Percentiles rank a stretch among this genome's conserved stretches.
Conservation (phyloP, 495 filamentous ascomycete genomes). For the Mycothermus thermophilus region DNA sequence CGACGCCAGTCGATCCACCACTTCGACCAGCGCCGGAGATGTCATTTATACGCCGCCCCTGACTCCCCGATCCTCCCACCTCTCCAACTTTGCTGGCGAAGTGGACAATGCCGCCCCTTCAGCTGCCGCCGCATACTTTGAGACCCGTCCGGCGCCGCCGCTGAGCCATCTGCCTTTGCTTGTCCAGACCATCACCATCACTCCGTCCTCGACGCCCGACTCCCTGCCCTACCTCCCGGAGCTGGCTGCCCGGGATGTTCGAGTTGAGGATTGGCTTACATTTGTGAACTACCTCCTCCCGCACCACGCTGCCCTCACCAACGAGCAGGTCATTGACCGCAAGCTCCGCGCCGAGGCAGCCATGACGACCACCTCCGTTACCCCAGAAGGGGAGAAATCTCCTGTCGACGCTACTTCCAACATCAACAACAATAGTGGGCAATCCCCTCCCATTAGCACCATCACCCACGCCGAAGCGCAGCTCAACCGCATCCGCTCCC, state of each 20-base stretch:
- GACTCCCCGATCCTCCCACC: conserved; percentile 23
- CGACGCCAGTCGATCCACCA: conserved; percentile 12
- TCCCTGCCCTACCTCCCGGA: conserved; percentile 22
- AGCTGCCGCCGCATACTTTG: conserved; percentile 28
- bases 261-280: conserved; percentile 34
- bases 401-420: background rate
- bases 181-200: conserved; percentile 13
- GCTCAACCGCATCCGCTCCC: conserved; percentile 18
- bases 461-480: conserved; percentile 22
- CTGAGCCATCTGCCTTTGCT: conserved; percentile 5
- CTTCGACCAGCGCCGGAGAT: conserved; percentile 24
- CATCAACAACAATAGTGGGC: conserved; percentile 8
- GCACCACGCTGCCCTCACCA: conserved; percentile 16
- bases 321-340: conserved; percentile 22
- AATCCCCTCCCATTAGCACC: conserved; percentile 3
- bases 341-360: conserved; percentile 23
- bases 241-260: conserved; percentile 22
- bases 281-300: conserved; percentile 34
- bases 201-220: conserved; percentile 11
- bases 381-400: too few relatives aligned
- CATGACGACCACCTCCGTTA: conserved; percentile 5
- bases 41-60: conserved; percentile 36
- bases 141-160: conserved; percentile 19
- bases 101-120: conserved; percentile 15
- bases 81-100: conserved; percentile 15